Evolutionary conservation across 495 filamentous ascomycete species (phyloP).

Genomic region (Parmelia sp.): DNA sequence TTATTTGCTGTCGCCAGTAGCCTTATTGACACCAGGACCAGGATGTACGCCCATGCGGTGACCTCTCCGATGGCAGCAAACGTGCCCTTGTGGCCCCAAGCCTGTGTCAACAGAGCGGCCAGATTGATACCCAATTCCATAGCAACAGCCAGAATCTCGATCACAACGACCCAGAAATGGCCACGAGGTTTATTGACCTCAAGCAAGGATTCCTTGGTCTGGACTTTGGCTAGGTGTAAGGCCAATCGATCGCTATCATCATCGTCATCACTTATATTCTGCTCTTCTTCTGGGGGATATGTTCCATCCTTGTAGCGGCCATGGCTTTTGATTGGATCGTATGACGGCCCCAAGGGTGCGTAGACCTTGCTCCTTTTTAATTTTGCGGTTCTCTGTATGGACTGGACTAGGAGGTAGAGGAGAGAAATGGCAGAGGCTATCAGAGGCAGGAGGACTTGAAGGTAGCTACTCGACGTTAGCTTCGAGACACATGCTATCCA

Average conservation of each 20-base stretch:
- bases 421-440: constrained; percentile 63
- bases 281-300: constrained; percentile 21
- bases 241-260: constrained; percentile 64
- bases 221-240: constrained; percentile 56
- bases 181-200: constrained; percentile 70
- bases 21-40: constrained; percentile 66
- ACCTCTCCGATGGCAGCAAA: constrained; percentile 60
- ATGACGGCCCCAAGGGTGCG: constrained; percentile 40
- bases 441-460: constrained; percentile 78
- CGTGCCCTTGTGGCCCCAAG: constrained; percentile 49
- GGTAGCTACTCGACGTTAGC: constrained; percentile 54
- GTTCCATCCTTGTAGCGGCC: constrained; percentile 36
- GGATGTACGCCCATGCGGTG: constrained; percentile 72
- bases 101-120: constrained; percentile 48
- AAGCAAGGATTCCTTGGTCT: constrained; percentile 57
- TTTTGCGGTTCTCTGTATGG: constrained; percentile 41
- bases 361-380: constrained; percentile 46
- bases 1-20: constrained; percentile 63
- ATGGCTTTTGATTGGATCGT: constrained; percentile 32
- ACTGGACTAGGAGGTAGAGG: constrained; percentile 53
- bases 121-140: constrained; percentile 64
- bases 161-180: constrained; percentile 57
- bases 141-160: constrained; percentile 70
- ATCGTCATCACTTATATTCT: constrained; percentile 32
- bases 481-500: constrained; percentile 3